phyloP scores from a whole-genome alignment of 1,284 basidiomycete genomes.

The Cutaneotrichosporon cutaneum region DNA sequence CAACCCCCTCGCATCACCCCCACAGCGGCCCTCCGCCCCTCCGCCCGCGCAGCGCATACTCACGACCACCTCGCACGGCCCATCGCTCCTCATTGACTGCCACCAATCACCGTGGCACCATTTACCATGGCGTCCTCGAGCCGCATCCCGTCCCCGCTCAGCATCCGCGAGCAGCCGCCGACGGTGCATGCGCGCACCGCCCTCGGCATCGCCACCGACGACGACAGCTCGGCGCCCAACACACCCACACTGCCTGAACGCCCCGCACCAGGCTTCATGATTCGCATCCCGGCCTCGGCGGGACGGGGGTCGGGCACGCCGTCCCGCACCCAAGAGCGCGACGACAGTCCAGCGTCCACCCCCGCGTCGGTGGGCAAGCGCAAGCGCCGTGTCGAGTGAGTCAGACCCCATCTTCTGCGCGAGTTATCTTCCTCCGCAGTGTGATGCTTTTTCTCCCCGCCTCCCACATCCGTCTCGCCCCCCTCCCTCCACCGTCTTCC shows the following conservation, averaged over 20 bases:
- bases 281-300: slow-evolving; percentile 16
- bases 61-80: not conserved
- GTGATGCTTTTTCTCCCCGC: not conserved
- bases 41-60: not conserved
- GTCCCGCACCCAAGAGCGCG: not conserved
- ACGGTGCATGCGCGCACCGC: slow-evolving; percentile 5
- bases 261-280: slow-evolving; percentile 11
- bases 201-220: slow-evolving; percentile 4
- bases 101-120: slow-evolving; percentile 1
- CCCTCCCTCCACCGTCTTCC: not conserved
- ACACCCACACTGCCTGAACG: slow-evolving; percentile 3
- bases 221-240: slow-evolving; percentile 9
- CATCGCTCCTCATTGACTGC: not conserved
- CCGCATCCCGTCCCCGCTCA: slow-evolving; percentile 1
- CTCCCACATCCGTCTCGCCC: not conserved
- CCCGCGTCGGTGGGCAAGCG: slow-evolving; percentile 20
- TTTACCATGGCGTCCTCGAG: not conserved
- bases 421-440: not conserved
- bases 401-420: not conserved
- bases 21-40: not conserved
- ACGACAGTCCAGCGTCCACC: slow-evolving; percentile 10
- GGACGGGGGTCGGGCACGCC: not conserved
- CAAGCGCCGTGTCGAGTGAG: slow-evolving; percentile 26
- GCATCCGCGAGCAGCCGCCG: slow-evolving; percentile 9
- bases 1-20: not conserved